These are phyloP conservation scores for Mytilinidion resinicola DNA, from an alignment of 495 filamentous ascomycete genomes.

Conservation along the genomic window DNA sequence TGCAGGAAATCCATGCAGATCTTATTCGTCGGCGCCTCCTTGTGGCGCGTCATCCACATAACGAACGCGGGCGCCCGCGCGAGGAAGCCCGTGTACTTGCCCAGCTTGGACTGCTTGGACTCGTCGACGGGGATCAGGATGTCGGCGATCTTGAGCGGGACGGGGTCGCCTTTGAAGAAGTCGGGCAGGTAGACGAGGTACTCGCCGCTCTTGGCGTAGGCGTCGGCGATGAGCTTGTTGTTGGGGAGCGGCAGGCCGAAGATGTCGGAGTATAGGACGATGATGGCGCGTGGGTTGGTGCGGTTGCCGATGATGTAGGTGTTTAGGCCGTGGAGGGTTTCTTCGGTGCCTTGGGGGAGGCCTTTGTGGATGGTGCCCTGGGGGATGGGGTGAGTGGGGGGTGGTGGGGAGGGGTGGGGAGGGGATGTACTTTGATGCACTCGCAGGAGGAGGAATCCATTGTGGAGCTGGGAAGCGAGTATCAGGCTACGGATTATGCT, in stretches of 20 bases:
- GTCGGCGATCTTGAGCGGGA: constrained; percentile 36
- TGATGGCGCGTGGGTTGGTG: constrained; percentile 33
- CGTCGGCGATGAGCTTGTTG: constrained; percentile 42
- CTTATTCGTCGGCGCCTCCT: constrained; percentile 43
- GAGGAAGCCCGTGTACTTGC: constrained; percentile 37
- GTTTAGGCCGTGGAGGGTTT: constrained; percentile 38
- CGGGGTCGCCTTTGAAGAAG: constrained; percentile 40
- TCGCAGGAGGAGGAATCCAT: too few species aligned
- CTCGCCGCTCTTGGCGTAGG: constrained; percentile 40
- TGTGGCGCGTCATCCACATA: constrained; percentile 20
- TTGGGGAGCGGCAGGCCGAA: constrained; percentile 40
- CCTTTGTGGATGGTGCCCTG: constrained; percentile 40
- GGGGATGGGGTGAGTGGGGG: too few species aligned
- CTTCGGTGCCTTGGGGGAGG: constrained; percentile 35
- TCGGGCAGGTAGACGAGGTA: constrained; percentile 41
- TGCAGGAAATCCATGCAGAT: constrained; percentile 42
- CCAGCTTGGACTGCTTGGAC: constrained; percentile 36
- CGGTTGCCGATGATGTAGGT: constrained; percentile 39
- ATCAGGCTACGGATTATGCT: too few species aligned
- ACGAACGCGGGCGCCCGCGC: constrained; percentile 2
- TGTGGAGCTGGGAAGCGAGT: too few species aligned
- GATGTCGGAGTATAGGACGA: constrained; percentile 41
- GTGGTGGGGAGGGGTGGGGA: too few species aligned
- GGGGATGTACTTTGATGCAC: too few species aligned
- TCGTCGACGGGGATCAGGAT: constrained; percentile 39